These are phyloP conservation scores for Magnaporthales sp. DNA, from an alignment of 2,329 filamentous ascomycete species.

Conservation along the genomic window DNA sequence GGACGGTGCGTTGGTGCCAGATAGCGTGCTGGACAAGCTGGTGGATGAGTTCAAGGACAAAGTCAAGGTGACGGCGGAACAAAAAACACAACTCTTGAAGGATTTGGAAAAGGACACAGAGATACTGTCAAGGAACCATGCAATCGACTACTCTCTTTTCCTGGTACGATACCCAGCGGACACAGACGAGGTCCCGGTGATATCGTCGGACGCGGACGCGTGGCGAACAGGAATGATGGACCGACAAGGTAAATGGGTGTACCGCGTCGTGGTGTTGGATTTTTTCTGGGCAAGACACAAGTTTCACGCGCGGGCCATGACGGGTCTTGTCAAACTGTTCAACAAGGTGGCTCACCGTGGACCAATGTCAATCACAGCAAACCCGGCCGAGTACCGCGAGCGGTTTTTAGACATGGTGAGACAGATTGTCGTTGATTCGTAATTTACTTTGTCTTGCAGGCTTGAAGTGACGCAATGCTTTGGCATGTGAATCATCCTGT, in stretches of 20 bases:
- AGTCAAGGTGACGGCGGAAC: constrained; percentile 43
- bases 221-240: constrained; percentile 58
- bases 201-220: constrained; percentile 25
- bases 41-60: constrained; percentile 62
- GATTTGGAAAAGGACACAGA: constrained; percentile 53
- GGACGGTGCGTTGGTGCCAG: constrained; percentile 50
- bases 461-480: background rate
- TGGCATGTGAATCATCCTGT: background rate
- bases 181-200: constrained; percentile 17
- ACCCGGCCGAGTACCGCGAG: constrained; percentile 56
- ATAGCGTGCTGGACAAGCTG: constrained; percentile 56
- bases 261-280: constrained; percentile 59
- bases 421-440: constrained; percentile 1
- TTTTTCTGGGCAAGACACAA: constrained; percentile 76
- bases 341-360: constrained; percentile 51
- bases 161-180: constrained; percentile 38
- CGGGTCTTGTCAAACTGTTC: constrained; percentile 53
- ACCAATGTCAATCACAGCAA: constrained; percentile 68
- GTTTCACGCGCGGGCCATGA: constrained; percentile 56
- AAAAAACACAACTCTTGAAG: constrained; percentile 46
- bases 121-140: constrained; percentile 52
- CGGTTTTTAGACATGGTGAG: constrained; percentile 36
- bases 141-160: constrained; percentile 70
- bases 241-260: constrained; percentile 55
- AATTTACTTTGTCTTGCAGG: background rate